Percentiles rank a stretch among this genome's conserved stretches.
These are phyloP conservation scores for Zygosaccharomyces sapae DNA, from an alignment of 1,139 yeast genomes.

Conservation along the genomic window DNA sequence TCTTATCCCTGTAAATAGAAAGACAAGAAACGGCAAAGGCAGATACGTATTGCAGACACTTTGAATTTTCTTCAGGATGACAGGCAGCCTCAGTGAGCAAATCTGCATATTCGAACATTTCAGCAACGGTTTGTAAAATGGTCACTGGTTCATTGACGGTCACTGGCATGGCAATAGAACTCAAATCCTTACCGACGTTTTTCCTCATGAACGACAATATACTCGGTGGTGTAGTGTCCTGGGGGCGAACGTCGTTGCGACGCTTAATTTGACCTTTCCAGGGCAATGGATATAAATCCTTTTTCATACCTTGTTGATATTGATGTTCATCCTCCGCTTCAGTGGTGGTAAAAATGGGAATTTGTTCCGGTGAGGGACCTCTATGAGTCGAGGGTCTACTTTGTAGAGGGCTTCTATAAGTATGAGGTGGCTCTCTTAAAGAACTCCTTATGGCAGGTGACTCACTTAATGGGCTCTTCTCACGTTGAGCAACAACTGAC, in stretches of 20 bases:
- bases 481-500: neutral
- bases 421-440: neutral
- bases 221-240: conserved; percentile 74
- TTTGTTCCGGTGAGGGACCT: neutral
- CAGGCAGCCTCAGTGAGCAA: conserved; percentile 59
- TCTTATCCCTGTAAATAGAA: conserved; percentile 67
- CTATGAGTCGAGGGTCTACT: neutral
- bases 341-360: neutral
- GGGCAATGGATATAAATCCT: conserved; percentile 63
- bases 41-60: conserved; percentile 61
- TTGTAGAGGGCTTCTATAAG: neutral
- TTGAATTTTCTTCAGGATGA: conserved; percentile 44
- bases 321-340: conserved; percentile 4
- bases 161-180: conserved; percentile 90
- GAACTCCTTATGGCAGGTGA: neutral
- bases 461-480: neutral
- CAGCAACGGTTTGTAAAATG: conserved; percentile 73
- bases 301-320: conserved; percentile 5
- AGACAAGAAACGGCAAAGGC: conserved; percentile 76
- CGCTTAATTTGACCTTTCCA: conserved; percentile 44
- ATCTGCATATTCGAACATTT: conserved; percentile 69
- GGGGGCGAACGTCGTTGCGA: conserved; percentile 55
- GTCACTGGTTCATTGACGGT: conserved; percentile 89
- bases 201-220: conserved; percentile 74
- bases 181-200: conserved; percentile 86